phyloP scores from a whole-genome alignment of 2,329 filamentous ascomycete species.

The Colletotrichum lupini region DNA sequence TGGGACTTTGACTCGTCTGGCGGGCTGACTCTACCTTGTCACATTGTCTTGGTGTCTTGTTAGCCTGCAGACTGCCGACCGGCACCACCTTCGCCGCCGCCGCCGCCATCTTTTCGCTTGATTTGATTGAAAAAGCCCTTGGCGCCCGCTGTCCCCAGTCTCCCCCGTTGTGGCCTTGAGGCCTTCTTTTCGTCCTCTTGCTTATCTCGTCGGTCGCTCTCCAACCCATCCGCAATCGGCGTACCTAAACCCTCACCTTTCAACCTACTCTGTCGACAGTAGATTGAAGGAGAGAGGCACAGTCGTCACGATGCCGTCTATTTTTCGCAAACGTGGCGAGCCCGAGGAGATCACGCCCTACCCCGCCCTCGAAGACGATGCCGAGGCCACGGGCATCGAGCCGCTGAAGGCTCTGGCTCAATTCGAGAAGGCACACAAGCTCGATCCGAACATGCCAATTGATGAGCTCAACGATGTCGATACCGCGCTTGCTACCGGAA shows the following conservation, averaged over 20 bases:
- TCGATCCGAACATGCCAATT: conserved; percentile 74
- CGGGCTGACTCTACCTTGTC: conserved; percentile 21
- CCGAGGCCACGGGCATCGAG: conserved; percentile 53
- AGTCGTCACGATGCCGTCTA: conserved; percentile 45
- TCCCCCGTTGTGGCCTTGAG: conserved; percentile 27
- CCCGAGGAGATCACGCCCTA: conserved; percentile 57
- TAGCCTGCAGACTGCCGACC: conserved; percentile 33
- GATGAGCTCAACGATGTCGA: conserved; percentile 71
- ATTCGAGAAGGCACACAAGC: conserved; percentile 70
- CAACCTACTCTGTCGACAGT: conserved; percentile 28
- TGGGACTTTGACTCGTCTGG: conserved; percentile 24
- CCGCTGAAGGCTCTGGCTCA: conserved; percentile 61
- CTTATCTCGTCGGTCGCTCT: conserved; percentile 29
- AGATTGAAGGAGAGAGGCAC: conserved; percentile 31
- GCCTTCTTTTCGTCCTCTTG: conserved; percentile 28
- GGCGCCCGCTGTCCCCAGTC: conserved; percentile 31
- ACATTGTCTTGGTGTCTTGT: conserved; percentile 2
- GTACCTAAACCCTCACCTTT: conserved; percentile 23
- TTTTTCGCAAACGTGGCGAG: conserved; percentile 59
- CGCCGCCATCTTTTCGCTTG: conserved; percentile 30
- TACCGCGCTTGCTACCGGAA: conserved; percentile 63
- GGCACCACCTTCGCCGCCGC: conserved; percentile 28
- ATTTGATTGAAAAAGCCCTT: conserved; percentile 32
- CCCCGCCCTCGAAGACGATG: conserved; percentile 50
- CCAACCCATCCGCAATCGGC: conserved; percentile 34